Percentiles rank a stretch among this genome's conserved stretches.
Conservation (phyloP, 202 grass and related monocot species). For the Digitaria exilis region DNA sequence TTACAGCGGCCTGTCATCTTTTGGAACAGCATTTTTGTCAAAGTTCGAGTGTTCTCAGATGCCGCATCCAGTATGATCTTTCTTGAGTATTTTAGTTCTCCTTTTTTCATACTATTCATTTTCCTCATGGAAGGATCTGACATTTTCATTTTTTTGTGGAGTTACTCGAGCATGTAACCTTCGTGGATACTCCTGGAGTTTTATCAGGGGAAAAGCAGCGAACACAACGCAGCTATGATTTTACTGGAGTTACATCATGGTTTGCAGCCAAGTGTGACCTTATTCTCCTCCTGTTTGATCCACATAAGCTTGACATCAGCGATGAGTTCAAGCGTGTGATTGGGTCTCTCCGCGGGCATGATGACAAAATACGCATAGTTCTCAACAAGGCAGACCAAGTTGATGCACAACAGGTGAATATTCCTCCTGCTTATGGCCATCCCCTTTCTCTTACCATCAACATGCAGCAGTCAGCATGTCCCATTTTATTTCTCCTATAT, state of each 20-base stretch:
- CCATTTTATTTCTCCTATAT: neutral
- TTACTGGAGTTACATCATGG: constrained; percentile 94
- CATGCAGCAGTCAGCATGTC: constrained; percentile 32
- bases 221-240: constrained; percentile 91
- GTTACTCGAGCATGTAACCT: constrained; percentile 89
- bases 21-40: constrained; percentile 75
- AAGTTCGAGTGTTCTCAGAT: constrained; percentile 93
- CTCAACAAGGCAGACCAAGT: constrained; percentile 97
- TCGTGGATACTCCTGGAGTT: constrained; percentile 95
- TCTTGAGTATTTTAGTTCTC: neutral
- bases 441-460: constrained; percentile 7
- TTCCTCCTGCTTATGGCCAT: neutral
- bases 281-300: constrained; percentile 97
- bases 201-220: constrained; percentile 96
- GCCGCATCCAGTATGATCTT: constrained; percentile 63
- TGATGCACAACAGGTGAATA: constrained; percentile 76
- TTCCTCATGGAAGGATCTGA: neutral
- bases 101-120: neutral
- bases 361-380: constrained; percentile 98
- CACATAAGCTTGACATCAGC: constrained; percentile 94
- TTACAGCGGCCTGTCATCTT: constrained; percentile 65
- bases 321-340: constrained; percentile 98
- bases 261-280: constrained; percentile 99
- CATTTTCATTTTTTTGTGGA: constrained; percentile 37
- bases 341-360: constrained; percentile 82